Conservation (phyloP, 257 asterid genomes). For the Ajuga chamaepitys region DNA sequence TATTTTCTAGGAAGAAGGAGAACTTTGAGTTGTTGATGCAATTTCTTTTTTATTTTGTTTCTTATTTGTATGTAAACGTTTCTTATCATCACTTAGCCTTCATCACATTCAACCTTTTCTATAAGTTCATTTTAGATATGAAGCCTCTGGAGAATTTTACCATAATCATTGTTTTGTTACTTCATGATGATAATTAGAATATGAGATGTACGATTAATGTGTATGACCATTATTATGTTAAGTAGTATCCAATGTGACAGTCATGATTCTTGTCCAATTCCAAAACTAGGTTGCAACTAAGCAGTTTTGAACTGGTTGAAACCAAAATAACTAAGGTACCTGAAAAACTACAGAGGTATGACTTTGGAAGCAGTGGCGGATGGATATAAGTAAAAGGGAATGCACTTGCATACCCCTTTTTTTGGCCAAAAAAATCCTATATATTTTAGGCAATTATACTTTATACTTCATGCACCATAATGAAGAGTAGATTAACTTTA, state of each 20-base stretch:
- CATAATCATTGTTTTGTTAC: background rate
- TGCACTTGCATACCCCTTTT: no score
- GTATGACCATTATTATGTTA: background rate
- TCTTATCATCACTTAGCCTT: background rate
- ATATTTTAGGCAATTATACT: no score
- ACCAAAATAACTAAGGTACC: background rate
- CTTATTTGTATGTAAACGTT: no score
- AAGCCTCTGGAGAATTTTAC: background rate
- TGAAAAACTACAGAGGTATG: background rate
- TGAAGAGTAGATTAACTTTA: no score
- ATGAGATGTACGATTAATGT: background rate
- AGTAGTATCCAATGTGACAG: background rate
- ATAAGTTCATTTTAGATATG: background rate
- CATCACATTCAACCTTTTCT: background rate
- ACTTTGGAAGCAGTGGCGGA: background rate
- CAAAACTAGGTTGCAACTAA: background rate
- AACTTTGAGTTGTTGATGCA: no score
- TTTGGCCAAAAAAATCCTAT: no score
- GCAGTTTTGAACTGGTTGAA: background rate
- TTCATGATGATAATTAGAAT: background rate
- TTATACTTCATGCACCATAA: no score
- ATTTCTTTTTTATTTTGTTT: no score
- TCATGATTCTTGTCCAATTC: background rate
- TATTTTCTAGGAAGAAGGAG: background rate
- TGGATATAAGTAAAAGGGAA: no score